Evolutionary conservation across 306 rosid species (phyloP), one percentile per base, ranked within the genome.

Genomic region (Quercus suber): DNA sequence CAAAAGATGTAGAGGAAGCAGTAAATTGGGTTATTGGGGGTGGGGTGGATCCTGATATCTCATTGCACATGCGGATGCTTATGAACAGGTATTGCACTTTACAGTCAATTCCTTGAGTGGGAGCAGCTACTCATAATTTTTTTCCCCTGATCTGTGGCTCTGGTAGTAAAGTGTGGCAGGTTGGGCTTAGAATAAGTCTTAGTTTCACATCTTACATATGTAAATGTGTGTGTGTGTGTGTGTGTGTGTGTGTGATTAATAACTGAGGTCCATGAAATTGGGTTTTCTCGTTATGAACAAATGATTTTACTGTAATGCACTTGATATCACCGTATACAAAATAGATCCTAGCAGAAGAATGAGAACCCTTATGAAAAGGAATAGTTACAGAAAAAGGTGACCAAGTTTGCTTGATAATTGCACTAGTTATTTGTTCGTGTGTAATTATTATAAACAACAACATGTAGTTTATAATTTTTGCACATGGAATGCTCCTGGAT

Each of bases 31-130:
- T 87, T 85, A 85, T 92, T 73, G 88, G 89, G 69, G 85, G 84
- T 71, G 89, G 85, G 81, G 87, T 71, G 65, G 91, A 91, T 75
- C 99, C 99, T 80, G 98, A 95, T 87, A 87, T 95, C 78, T 69
- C 98, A 11, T 79, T 95, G 89, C 99, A 95, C 83, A 89, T 90
- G 99, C 91, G 99, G 82, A 92, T 95, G 99, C 95, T 92, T 74
- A 89, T 88, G 92, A 95, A 91, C 76, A 90, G 86, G 99, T 90
- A 84, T 65, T 51, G 55, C 82, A 76, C 80, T 49, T 57, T 73
- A 55, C 53, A 28, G 41, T 71, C 57, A 64, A 77, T 60, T 82
- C 60, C 35, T 45, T 79, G 51, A 71, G 18, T 52, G 28, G 56
- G 65, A 73, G 53, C 37, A 25, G 14, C 35, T 77, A 33, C 70